A percentile compares a stretch with the other conserved stretches of the same genome.
phyloP scores from a whole-genome alignment of 441 rosid genomes.

The Populus trichocarpa region DNA sequence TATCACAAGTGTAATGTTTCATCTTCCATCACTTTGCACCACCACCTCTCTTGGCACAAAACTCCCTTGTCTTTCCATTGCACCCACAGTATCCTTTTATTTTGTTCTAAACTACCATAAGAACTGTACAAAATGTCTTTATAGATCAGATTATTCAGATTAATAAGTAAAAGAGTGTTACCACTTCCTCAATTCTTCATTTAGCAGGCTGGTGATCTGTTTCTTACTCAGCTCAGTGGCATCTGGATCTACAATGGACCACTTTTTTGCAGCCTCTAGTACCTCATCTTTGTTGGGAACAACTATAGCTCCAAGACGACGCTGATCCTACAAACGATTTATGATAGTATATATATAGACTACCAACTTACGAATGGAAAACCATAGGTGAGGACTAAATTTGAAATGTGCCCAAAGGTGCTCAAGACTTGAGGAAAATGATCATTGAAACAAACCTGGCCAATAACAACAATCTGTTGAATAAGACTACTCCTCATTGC shows the following conservation, averaged over 20 bases:
- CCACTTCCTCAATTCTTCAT: constrained; percentile 71
- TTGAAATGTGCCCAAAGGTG: background rate
- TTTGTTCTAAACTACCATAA: background rate
- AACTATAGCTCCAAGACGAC: constrained; percentile 87
- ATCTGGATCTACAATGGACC: constrained; percentile 44
- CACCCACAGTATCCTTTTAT: background rate
- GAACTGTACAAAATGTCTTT: background rate
- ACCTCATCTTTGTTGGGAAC: constrained; percentile 87
- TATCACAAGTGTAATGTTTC: background rate
- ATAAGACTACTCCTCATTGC: constrained; percentile 81
- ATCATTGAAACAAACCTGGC: constrained; percentile 56
- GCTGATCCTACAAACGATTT: constrained; percentile 58
- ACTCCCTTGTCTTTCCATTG: background rate
- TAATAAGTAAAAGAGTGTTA: constrained; percentile 27
- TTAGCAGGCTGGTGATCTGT: constrained; percentile 38
- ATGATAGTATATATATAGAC: background rate
- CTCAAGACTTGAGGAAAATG: background rate
- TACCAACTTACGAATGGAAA: background rate
- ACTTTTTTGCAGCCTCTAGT: constrained; percentile 45
- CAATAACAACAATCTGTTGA: constrained; percentile 82
- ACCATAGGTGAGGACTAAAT: background rate
- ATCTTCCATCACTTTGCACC: background rate
- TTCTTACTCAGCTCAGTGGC: constrained; percentile 61
- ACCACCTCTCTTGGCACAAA: background rate
- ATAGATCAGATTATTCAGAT: background rate